Evolutionary conservation across 805 yeast species (phyloP).

Genomic region (Candida ulmi): DNA sequence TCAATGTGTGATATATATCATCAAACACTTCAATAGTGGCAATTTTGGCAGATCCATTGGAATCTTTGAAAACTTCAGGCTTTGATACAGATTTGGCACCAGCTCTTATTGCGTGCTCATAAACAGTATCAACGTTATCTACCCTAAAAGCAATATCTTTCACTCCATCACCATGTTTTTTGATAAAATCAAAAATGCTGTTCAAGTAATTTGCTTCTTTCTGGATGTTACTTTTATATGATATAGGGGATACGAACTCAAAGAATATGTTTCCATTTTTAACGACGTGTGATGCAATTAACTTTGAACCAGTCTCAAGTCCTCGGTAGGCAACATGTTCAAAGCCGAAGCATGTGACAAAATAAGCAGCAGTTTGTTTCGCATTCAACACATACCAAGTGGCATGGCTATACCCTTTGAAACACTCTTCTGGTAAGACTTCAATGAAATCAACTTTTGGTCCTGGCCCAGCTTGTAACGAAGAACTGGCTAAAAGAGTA

Average conservation of each 20-base stretch:
- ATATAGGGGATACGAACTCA: conserved; percentile 36
- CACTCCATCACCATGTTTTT: conserved; percentile 74
- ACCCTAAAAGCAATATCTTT: conserved; percentile 71
- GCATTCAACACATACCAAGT: conserved; percentile 75
- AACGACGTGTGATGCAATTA: conserved; percentile 54
- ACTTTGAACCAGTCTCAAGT: conserved; percentile 60
- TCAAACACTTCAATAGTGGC: conserved; percentile 54
- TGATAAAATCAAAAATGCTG: conserved; percentile 41
- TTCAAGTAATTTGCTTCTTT: conserved; percentile 17
- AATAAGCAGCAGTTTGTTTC: conserved; percentile 51
- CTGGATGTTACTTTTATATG: conserved; percentile 19
- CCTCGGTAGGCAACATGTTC: conserved; percentile 55
- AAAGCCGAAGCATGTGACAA: conserved; percentile 58
- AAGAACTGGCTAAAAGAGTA: too few species aligned
- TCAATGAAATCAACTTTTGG: too few species aligned
- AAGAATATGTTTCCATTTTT: conserved; percentile 48
- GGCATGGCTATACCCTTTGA: conserved; percentile 53
- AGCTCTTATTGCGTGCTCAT: conserved; percentile 36
- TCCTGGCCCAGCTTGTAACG: too few species aligned
- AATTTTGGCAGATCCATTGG: conserved; percentile 41
- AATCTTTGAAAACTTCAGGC: conserved; percentile 32
- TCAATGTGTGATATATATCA: conserved; percentile 65
- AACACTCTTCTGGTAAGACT: conserved; percentile 2
- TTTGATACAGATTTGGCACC: conserved; percentile 44
- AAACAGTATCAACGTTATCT: conserved; percentile 40